Conservation (phyloP, 78 protist species). For the slime mould (Dictyostelium discoideum) region DNA sequence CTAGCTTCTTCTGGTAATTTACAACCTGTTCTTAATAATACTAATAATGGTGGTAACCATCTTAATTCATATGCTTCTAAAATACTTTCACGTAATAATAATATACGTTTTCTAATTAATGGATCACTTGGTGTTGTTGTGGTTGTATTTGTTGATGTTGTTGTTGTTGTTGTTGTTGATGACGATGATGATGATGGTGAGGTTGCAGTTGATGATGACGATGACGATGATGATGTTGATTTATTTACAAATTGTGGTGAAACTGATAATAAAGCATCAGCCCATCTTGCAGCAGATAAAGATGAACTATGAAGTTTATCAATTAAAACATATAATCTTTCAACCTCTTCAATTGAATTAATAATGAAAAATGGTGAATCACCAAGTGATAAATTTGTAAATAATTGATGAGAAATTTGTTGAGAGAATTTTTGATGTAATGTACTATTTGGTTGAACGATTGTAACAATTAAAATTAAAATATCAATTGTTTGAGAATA, state of each 20-base stretch:
- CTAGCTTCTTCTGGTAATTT: slow-evolving; percentile 73
- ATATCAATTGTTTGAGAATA: slow-evolving; percentile 33
- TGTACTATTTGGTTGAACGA: slow-evolving; percentile 3
- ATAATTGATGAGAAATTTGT: slow-evolving; percentile 19
- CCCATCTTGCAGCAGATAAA: slow-evolving; percentile 55
- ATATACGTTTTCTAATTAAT: slow-evolving; percentile 17
- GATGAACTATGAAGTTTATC: slow-evolving; percentile 40
- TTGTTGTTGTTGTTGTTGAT: not conserved
- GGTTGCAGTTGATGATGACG: not conserved
- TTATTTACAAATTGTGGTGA: slow-evolving; percentile 49
- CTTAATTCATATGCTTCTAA: slow-evolving; percentile 49
- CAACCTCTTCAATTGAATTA: slow-evolving; percentile 30
- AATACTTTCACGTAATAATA: slow-evolving; percentile 26
- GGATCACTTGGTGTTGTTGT: slow-evolving; percentile 11
- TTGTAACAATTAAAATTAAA: not conserved
- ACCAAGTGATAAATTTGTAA: slow-evolving; percentile 7
- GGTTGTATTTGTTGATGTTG: not conserved
- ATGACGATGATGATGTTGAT: not conserved
- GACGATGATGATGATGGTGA: not conserved
- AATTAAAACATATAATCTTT: slow-evolving; percentile 30
- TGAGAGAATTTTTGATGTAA: slow-evolving; percentile 43
- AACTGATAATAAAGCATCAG: slow-evolving; percentile 64
- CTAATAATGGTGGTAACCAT: slow-evolving; percentile 62
- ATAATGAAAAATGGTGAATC: slow-evolving; percentile 64
- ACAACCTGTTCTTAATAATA: slow-evolving; percentile 37